These are phyloP conservation scores for Entophlyctis luteolus DNA, from an alignment of 192 early-diverging fungal genomes.

Conservation along the genomic window DNA sequence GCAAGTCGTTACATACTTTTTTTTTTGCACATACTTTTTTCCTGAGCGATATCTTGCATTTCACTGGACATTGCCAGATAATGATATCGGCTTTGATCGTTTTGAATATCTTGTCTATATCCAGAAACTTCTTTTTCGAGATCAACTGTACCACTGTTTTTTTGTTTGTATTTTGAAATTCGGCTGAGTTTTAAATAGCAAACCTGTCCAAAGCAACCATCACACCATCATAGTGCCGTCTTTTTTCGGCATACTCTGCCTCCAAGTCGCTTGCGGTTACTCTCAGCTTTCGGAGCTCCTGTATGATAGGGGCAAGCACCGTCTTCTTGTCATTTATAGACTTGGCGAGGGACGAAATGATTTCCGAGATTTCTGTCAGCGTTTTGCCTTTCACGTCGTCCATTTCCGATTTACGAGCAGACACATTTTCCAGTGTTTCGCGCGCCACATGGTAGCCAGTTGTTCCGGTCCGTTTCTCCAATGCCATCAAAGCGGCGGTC, in stretches of 20 bases:
- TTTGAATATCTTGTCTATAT: constrained; percentile 42
- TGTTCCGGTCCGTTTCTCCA: constrained; percentile 23
- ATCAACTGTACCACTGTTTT: constrained; percentile 39
- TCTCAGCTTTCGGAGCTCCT: constrained; percentile 47
- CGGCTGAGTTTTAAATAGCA: neutral
- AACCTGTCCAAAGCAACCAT: constrained; percentile 55
- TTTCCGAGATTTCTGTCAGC: constrained; percentile 49
- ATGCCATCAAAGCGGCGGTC: constrained; percentile 1
- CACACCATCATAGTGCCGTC: constrained; percentile 50
- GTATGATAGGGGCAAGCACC: constrained; percentile 50
- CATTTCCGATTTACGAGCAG: constrained; percentile 54
- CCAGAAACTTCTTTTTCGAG: constrained; percentile 47
- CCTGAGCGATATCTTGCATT: constrained; percentile 42
- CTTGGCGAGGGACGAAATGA: constrained; percentile 46
- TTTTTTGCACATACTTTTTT: constrained; percentile 44
- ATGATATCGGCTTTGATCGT: constrained; percentile 48
- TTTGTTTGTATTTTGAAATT: neutral
- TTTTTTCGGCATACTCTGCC: constrained; percentile 53
- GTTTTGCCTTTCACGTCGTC: constrained; percentile 56
- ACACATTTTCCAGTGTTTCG: constrained; percentile 37
- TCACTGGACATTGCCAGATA: constrained; percentile 42
- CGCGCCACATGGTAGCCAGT: constrained; percentile 17
- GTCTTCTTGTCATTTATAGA: constrained; percentile 56
- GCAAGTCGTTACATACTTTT: constrained; percentile 9
- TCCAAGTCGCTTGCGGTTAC: constrained; percentile 45